phyloP scores from a whole-genome alignment of 1,284 basidiomycete genomes.

The Fomitiporia mediterranea region DNA sequence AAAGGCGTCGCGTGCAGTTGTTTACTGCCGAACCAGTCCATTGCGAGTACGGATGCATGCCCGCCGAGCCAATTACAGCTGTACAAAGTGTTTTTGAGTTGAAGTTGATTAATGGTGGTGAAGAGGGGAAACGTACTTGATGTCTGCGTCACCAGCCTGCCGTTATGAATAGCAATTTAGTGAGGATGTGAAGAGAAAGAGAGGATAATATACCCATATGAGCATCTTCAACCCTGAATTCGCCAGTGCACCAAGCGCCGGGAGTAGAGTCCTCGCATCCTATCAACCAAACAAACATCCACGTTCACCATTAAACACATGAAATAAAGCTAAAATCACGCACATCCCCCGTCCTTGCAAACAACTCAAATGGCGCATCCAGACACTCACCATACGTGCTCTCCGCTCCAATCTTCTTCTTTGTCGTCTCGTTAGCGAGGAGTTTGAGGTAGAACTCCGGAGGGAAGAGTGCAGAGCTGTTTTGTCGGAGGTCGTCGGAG shows the following conservation, averaged over 20 bases:
- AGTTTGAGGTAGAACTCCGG: conserved; percentile 51
- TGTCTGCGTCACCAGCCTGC: conserved; percentile 62
- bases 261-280: conserved; percentile 52
- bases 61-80: conserved; percentile 66
- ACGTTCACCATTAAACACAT: too few species aligned
- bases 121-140: conserved; percentile 37
- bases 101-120: conserved; percentile 16
- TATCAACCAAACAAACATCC: too few species aligned
- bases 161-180: neutral
- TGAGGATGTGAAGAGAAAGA: neutral
- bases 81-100: neutral
- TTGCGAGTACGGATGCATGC: conserved; percentile 48
- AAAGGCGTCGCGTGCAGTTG: conserved; percentile 45
- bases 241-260: conserved; percentile 46
- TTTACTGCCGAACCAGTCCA: conserved; percentile 58
- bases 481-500: conserved; percentile 53
- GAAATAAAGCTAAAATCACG: conserved; percentile 19
- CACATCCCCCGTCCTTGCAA: conserved; percentile 37
- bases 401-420: conserved; percentile 48
- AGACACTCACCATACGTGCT: conserved; percentile 44
- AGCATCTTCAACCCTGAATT: conserved; percentile 52
- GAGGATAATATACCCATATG: conserved; percentile 45
- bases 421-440: conserved; percentile 34
- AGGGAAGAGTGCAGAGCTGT: conserved; percentile 48
- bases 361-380: conserved; percentile 35